phyloP scores from a whole-genome alignment of 352 stramenopile species.

The Saprolegnia diclina region DNA sequence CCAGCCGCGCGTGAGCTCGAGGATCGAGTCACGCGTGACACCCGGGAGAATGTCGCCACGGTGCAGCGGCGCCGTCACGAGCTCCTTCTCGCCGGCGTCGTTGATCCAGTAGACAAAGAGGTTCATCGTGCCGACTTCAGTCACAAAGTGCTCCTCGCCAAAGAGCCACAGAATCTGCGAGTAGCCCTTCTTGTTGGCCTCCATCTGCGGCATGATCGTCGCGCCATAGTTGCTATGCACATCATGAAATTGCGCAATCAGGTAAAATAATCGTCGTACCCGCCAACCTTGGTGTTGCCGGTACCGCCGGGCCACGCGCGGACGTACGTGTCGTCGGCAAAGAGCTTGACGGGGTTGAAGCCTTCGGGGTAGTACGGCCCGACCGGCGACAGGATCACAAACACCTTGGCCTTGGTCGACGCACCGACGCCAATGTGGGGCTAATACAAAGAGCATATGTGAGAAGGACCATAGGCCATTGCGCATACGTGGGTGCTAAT shows the following conservation, averaged over 20 bases:
- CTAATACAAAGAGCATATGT: slow-evolving; percentile 34
- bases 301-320: slow-evolving; percentile 95
- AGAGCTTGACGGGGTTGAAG: slow-evolving; percentile 88
- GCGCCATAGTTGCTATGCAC: slow-evolving; percentile 69
- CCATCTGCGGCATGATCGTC: slow-evolving; percentile 88
- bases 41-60: slow-evolving; percentile 96
- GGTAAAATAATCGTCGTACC: slow-evolving; percentile 35
- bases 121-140: slow-evolving; percentile 96
- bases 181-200: slow-evolving; percentile 82
- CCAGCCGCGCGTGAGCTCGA: slow-evolving; percentile 89
- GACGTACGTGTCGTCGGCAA: slow-evolving; percentile 89
- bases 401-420: slow-evolving; percentile 89
- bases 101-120: slow-evolving; percentile 96
- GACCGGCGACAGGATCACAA: slow-evolving; percentile 94
- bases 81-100: slow-evolving; percentile 76
- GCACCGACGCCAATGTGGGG: slow-evolving; percentile 85
- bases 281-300: slow-evolving; percentile 90
- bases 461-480: neutral
- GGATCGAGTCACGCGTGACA: slow-evolving; percentile 94
- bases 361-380: slow-evolving; percentile 97
- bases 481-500: slow-evolving; percentile 77
- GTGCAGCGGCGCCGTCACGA: slow-evolving; percentile 93
- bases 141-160: slow-evolving; percentile 87
- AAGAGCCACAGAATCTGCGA: slow-evolving; percentile 95
- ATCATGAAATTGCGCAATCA: neutral